Percentiles rank a stretch among this genome's conserved stretches.
These are phyloP conservation scores for Russula olivacea DNA, from an alignment of 768 basidiomycete species.

Conservation along the genomic window DNA sequence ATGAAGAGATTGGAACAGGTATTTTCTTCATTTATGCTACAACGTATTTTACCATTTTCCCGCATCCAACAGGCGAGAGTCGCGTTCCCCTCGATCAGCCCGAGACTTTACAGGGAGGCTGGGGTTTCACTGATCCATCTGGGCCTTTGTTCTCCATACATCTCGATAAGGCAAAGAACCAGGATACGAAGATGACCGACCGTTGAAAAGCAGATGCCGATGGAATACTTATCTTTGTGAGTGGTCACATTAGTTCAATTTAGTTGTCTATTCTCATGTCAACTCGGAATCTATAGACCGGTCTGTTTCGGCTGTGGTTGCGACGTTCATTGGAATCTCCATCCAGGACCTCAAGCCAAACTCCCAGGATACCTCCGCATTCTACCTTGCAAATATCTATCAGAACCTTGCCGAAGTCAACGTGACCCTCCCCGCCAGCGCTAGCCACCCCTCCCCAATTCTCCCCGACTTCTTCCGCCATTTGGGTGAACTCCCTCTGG, in stretches of 20 bases:
- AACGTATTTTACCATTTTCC: background rate
- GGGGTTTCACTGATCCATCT: background rate
- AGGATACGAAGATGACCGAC: background rate
- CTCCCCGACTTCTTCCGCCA: background rate
- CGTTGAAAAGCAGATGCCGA: constrained; percentile 13
- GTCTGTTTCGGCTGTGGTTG: constrained; percentile 11
- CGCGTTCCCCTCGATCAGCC: background rate
- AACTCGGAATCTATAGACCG: background rate
- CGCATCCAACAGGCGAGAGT: background rate
- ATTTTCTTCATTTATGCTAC: background rate
- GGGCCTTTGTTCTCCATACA: constrained; percentile 13
- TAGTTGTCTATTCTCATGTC: background rate
- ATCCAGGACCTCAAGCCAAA: constrained; percentile 7
- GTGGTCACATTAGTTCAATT: background rate
- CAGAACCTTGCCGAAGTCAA: background rate
- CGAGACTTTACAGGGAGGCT: background rate
- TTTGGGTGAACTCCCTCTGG: constrained; percentile 13
- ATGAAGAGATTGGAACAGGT: background rate
- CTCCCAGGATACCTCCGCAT: constrained; percentile 1
- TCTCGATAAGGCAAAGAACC: background rate
- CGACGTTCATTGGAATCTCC: background rate
- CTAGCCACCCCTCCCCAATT: background rate
- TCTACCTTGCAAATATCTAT: constrained; percentile 9
- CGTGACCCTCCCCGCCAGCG: background rate
- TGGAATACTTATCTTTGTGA: constrained; percentile 13